These are phyloP conservation scores for Globisporangium lucens DNA, from an alignment of 352 stramenopile species.

Conservation along the genomic window DNA sequence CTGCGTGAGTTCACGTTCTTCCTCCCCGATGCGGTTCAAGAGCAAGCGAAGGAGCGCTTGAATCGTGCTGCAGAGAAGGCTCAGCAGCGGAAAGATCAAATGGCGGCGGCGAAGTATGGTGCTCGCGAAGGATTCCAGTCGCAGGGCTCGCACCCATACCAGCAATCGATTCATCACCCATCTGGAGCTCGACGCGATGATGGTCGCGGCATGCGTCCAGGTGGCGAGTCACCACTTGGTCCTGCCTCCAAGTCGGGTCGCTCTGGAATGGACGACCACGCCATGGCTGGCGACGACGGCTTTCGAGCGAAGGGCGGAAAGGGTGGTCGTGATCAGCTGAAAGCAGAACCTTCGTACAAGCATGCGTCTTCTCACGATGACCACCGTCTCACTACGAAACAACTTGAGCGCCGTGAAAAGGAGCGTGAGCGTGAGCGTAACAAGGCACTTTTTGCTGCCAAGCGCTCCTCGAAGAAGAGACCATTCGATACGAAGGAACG, in stretches of 20 bases:
- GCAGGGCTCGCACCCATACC: constrained; percentile 19
- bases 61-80: constrained; percentile 94
- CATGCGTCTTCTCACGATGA: constrained; percentile 51
- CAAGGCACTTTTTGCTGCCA: constrained; percentile 67
- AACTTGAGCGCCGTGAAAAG: constrained; percentile 68
- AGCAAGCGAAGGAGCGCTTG: constrained; percentile 95
- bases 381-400: constrained; percentile 45
- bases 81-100: constrained; percentile 82
- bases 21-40: constrained; percentile 97
- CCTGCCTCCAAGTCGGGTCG: constrained; percentile 45
- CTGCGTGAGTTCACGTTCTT: constrained; percentile 99
- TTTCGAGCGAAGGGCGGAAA: constrained; percentile 36
- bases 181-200: constrained; percentile 37
- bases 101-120: constrained; percentile 49
- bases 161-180: constrained; percentile 14
- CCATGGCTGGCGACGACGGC: constrained; percentile 30
- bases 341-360: constrained; percentile 40
- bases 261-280: constrained; percentile 41
- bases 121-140: constrained; percentile 27
- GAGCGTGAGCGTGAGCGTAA: constrained; percentile 77
- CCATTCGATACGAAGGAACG: constrained; percentile 75
- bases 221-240: constrained; percentile 48
- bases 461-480: constrained; percentile 57
- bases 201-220: constrained; percentile 24
- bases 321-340: constrained; percentile 23